Evolutionary conservation across 2,329 filamentous ascomycete species (phyloP), one percentile per base, ranked within the genome.

Genomic region (Aspergillus pseudoviridinutans): DNA sequence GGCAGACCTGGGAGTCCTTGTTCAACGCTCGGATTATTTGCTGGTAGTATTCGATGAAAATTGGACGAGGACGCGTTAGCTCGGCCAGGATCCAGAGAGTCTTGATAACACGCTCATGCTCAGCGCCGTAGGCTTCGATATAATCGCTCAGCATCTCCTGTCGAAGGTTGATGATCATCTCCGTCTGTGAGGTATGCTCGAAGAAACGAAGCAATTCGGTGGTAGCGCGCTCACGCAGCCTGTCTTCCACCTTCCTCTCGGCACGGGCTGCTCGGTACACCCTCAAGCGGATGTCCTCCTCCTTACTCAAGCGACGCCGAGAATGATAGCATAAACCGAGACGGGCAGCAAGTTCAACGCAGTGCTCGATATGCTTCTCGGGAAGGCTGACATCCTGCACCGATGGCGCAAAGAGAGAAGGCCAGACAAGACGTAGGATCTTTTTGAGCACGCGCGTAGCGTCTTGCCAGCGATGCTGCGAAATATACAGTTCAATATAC

Each of bases 381-480:
- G 79, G 76, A 29, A 81, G 69, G 1, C 71, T 70, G 1, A 82
- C 76, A 57, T 80, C 75, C 42, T 79, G 63, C 54, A 79, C 66
- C 0, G 76, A 78, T n/a, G 70, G 69, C 12, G 77, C 71, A 51
- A 82, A 76, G 56, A 83, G 72, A 0, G 75, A 75, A 1, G 76
- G 72, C 80, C 80, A 82, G 3, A 78, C 74, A 5, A 71, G 69
- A 44, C 74, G 72, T 28, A 83, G 66, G 9, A 80, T 76, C 25
- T 70, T 70, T 52, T 79, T 78, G 42, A 81, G 72, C 20, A 80
- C 67, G 1, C 68, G 72, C 28, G 78, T 76, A 4, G 80, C 79
- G 55, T 81, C 77, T 4, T 73, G 72, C 70, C 76, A 82, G 35
- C 79, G 74, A 59, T 74, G 75, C 66, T 81, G 76, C 4, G 74